Conservation (phyloP, 2,329 filamentous ascomycete species). For the Hymenotorrendiella dingleyae region DNA sequence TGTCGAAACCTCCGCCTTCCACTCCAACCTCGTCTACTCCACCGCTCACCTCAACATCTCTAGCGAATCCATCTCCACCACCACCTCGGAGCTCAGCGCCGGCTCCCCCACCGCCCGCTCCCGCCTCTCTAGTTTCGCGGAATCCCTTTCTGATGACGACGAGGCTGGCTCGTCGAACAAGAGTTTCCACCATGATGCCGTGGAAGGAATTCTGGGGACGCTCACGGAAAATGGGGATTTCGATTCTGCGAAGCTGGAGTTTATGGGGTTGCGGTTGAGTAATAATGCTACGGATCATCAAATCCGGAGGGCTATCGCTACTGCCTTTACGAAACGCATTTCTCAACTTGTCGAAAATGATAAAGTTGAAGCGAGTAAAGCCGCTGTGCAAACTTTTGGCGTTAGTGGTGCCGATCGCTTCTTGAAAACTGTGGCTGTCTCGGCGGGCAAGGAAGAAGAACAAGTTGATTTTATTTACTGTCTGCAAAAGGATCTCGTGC, state of each 20-base stretch:
- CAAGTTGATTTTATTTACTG: conserved; percentile 82
- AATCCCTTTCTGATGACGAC: conserved; percentile 61
- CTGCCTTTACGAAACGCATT: conserved; percentile 77
- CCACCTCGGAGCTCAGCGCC: conserved; percentile 49
- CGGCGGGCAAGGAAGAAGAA: conserved; percentile 64
- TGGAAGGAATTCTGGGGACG: conserved; percentile 79
- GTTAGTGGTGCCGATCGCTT: conserved; percentile 50
- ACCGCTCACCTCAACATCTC: conserved; percentile 34
- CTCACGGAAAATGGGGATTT: conserved; percentile 74
- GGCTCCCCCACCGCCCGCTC: conserved; percentile 39
- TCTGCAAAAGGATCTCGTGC: conserved; percentile 72
- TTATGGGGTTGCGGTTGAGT: conserved; percentile 86
- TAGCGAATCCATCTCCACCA: conserved; percentile 56
- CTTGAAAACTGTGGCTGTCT: conserved; percentile 53
- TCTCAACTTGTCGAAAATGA: conserved; percentile 59
- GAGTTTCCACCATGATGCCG: conserved; percentile 82
- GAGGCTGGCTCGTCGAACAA: conserved; percentile 41
- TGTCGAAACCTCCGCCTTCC: conserved; percentile 55
- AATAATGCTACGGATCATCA: conserved; percentile 86
- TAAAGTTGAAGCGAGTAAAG: conserved; percentile 54
- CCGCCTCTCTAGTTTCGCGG: conserved; percentile 66
- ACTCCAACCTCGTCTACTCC: conserved; percentile 36
- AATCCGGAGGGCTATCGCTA: conserved; percentile 79
- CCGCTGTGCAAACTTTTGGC: conserved; percentile 55
- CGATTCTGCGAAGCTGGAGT: conserved; percentile 76